Evolutionary conservation across 169 alveolate genomes (phyloP), one percentile per base, ranked within the genome.

Genomic region (Eimeria praecox): DNA sequence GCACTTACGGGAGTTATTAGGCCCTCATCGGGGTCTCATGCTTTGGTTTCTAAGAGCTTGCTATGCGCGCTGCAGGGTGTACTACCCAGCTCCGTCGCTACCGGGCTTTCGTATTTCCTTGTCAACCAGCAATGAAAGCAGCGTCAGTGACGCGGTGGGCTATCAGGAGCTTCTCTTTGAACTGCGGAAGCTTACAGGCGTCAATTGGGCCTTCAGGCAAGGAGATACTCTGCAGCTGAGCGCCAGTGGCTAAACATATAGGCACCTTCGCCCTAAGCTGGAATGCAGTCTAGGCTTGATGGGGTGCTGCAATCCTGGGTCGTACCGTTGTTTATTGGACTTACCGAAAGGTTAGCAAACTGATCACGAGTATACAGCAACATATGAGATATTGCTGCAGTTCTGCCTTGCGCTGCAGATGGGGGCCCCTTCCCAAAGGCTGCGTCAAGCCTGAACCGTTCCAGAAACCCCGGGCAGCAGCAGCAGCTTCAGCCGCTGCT

Each of bases 71-170:
- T 49, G 9, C 20, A 83, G 91, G 91, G 33, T 83, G 33, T 83
- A 83, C 71, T 83, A 83, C 91, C 91, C 91, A 49, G 91, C 91
- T 33, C 91, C 91, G 4, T 83, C 91, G 73, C 71, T 52, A 33
- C 75, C 91, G 0, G 91, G 75, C n/a, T 83, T 83, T 20, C 49
- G 91, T 52, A 52, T 83, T 52, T 83, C 91, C 73, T 52, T 83
- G 91, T 83, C 91, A 1, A 33, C 35, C 12, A 38, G n/a, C 91
- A 44, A 38, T 52, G 24, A n/a, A 1, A 20, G 46, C 66, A 52
- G 91, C 75, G 18, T 33, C 73, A 52, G 91, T 56, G 27, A 24
- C 49, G 40, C 91, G 71, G 42, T 83, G 91, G 64, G 91, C 30
- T 83, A 83, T 83, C 52, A 83, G 18, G 71, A 83, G 3, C 46